Evolutionary conservation across 768 basidiomycete genomes (phyloP), one percentile per base, ranked within the genome.

Genomic region (Tricholoma bakamatsutake): DNA sequence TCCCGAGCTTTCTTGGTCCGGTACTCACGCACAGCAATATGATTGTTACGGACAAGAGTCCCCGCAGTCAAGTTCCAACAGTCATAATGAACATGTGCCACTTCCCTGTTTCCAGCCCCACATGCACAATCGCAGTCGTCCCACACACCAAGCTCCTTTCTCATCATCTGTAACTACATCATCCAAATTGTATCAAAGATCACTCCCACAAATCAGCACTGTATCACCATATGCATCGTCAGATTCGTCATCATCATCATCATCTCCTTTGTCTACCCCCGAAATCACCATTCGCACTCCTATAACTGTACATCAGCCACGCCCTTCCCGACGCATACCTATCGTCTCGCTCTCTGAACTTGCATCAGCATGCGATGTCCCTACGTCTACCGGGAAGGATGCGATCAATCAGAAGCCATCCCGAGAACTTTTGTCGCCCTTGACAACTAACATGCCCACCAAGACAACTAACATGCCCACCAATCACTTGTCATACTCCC

Each of bases 251-350:
- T 57, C 63, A 42, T 56, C 59, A 27, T 66, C 65, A 30, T 55
- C 62, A 53, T 54, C 61, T 39, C 60, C 60, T 24, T 58, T 59
- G 52, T 62, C 64, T 27, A 59, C 67, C 39, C 68, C 69, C 27
- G 46, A 49, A 35, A 40, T 62, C 52, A 54, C 47, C 40, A 50
- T 60, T 50, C 56, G 62, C 30, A 58, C 58, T 24, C 64, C 67
- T 21, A 66, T 76, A 52, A 69, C 71, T 52, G 64, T 79, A 30
- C 74, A 74, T 65, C 77, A 79, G 60, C 77, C 77, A 43, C 76
- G 76, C 43, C 77, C 77, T 55, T 73, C 67, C 46, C 73, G 76
- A 53, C 70, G 65, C 45, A 77, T 78, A 63, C 74, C 75, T 35
- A 78, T 77, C 57, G 66, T 77, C 12, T 73, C 73, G 37, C 69